Conservation (phyloP, 352 stramenopile genomes). For the Globisporangium carolinianum region DNA sequence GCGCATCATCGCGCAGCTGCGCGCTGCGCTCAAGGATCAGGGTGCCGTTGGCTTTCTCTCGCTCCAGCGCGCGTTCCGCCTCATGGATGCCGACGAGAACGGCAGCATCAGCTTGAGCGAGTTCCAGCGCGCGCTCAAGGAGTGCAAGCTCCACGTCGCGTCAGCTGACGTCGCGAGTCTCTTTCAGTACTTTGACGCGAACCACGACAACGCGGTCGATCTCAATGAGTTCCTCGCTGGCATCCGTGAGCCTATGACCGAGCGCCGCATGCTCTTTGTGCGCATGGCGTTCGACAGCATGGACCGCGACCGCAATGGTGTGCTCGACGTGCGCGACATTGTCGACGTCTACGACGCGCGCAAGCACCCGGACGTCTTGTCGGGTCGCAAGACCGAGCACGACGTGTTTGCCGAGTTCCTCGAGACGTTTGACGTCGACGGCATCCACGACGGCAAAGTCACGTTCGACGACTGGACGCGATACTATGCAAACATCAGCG, state of each 20-base stretch:
- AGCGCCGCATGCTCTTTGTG: constrained; percentile 68
- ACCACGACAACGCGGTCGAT: constrained; percentile 78
- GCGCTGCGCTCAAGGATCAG: constrained; percentile 49
- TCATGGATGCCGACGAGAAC: constrained; percentile 72
- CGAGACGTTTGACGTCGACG: constrained; percentile 68
- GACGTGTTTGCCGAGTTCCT: constrained; percentile 81
- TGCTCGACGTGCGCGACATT: constrained; percentile 66
- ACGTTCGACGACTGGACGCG: constrained; percentile 58
- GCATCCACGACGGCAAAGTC: constrained; percentile 41
- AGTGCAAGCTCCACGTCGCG: constrained; percentile 43
- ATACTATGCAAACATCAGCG: constrained; percentile 89
- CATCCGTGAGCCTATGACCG: constrained; percentile 78
- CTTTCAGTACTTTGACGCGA: constrained; percentile 83
- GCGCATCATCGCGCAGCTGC: constrained; percentile 43
- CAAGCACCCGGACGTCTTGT: constrained; percentile 79
- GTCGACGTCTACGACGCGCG: constrained; percentile 75
- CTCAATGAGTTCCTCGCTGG: constrained; percentile 82
- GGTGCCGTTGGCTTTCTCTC: constrained; percentile 68
- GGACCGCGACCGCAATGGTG: constrained; percentile 69
- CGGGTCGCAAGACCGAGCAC: constrained; percentile 64
- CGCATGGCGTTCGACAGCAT: constrained; percentile 84
- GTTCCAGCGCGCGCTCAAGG: constrained; percentile 68
- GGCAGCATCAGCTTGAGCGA: constrained; percentile 59
- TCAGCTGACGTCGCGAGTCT: constrained; percentile 47
- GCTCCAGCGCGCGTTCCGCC: constrained; percentile 65